phyloP scores from a whole-genome alignment of 1,284 basidiomycete species.

The Ganoderma boninense region DNA sequence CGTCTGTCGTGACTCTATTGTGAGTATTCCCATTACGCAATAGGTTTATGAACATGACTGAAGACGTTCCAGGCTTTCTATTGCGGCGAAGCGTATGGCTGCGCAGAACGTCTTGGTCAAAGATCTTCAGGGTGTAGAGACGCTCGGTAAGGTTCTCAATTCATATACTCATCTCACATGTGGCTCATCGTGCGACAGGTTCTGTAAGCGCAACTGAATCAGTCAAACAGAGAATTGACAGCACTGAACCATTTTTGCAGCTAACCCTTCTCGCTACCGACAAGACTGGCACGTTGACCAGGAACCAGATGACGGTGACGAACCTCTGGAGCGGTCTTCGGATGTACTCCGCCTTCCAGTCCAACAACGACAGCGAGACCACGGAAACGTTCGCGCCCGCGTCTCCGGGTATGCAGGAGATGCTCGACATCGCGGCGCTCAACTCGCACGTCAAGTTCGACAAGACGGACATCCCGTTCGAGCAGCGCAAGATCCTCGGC shows the following conservation, averaged over 20 bases:
- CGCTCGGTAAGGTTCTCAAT: slow-evolving; percentile 52
- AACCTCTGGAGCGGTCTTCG: slow-evolving; percentile 68
- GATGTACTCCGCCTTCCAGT: slow-evolving; percentile 74
- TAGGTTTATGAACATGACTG: not conserved
- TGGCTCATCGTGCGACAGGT: slow-evolving; percentile 38
- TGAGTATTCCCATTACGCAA: slow-evolving; percentile 27
- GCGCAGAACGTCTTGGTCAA: slow-evolving; percentile 76
- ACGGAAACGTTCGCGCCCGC: slow-evolving; percentile 58
- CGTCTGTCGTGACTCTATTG: slow-evolving; percentile 74
- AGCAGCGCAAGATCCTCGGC: slow-evolving; percentile 68
- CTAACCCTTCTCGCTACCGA: slow-evolving; percentile 75
- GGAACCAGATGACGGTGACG: slow-evolving; percentile 78
- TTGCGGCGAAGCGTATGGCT: slow-evolving; percentile 79
- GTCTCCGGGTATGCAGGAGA: slow-evolving; percentile 66
- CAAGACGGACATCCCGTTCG: slow-evolving; percentile 67
- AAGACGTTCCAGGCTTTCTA: slow-evolving; percentile 53
- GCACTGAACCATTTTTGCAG: slow-evolving; percentile 38
- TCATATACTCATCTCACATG: not conserved
- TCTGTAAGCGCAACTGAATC: slow-evolving; percentile 37
- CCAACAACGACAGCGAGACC: slow-evolving; percentile 69
- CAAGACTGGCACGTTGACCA: slow-evolving; percentile 79
- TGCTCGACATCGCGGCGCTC: slow-evolving; percentile 68
- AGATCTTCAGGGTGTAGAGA: slow-evolving; percentile 76
- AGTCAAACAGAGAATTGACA: not conserved
- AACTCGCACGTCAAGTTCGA: slow-evolving; percentile 78